Evolutionary conservation across 768 basidiomycete species (phyloP).

Genomic region (Russula griseocarnosa): DNA sequence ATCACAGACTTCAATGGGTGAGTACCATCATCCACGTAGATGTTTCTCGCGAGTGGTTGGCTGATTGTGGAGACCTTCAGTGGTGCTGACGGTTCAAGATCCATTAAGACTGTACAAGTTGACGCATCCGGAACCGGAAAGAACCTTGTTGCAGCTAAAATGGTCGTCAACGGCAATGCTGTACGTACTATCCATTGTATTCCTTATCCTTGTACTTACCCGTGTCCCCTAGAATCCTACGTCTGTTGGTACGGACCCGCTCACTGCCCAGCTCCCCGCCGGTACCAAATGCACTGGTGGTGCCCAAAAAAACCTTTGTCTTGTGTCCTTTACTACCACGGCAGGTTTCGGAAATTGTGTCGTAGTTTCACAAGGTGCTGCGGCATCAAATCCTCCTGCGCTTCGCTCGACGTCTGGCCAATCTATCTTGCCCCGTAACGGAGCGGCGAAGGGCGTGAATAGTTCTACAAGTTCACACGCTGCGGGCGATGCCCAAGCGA

Average conservation of each 20-base stretch:
- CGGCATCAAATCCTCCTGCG: background rate
- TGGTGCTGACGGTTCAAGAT: slow-evolving; percentile 47
- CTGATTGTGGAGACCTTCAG: slow-evolving; percentile 29
- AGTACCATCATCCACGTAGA: slow-evolving; percentile 29
- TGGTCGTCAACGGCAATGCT: slow-evolving; percentile 46
- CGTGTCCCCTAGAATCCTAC: slow-evolving; percentile 38
- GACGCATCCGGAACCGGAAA: slow-evolving; percentile 41
- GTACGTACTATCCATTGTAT: slow-evolving; percentile 35
- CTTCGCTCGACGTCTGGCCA: too few species aligned
- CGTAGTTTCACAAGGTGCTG: slow-evolving; percentile 39
- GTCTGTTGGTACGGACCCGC: slow-evolving; percentile 37
- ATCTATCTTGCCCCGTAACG: background rate
- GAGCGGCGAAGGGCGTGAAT: slow-evolving; percentile 8
- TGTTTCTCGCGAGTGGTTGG: slow-evolving; percentile 44
- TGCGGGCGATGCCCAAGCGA: background rate
- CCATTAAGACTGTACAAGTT: slow-evolving; percentile 42
- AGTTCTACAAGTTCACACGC: background rate
- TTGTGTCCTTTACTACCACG: slow-evolving; percentile 48
- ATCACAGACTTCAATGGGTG: slow-evolving; percentile 50
- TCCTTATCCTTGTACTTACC: background rate
- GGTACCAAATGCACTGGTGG: slow-evolving; percentile 53
- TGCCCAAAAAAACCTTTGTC: slow-evolving; percentile 41
- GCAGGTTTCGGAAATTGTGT: slow-evolving; percentile 55
- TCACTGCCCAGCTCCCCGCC: slow-evolving; percentile 46
- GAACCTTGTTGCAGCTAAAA: slow-evolving; percentile 37